phyloP scores from a whole-genome alignment of 2,329 filamentous ascomycete species.

The Sporothrix mexicana region DNA sequence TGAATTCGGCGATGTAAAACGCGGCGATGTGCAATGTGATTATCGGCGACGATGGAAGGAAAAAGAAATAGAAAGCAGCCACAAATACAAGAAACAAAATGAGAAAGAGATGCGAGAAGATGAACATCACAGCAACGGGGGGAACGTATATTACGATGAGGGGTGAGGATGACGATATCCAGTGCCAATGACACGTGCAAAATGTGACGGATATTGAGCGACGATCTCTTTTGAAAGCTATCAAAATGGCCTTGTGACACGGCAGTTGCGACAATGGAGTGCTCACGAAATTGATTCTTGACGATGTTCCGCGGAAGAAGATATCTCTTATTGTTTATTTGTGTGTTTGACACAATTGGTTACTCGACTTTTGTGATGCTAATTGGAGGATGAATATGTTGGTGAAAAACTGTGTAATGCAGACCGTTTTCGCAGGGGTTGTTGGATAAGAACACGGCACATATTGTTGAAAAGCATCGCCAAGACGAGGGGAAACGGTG shows the following conservation, averaged over 20 bases:
- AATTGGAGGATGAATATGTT: background rate
- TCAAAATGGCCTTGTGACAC: background rate
- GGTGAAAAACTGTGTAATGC: background rate
- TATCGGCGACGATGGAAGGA: background rate
- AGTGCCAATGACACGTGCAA: background rate
- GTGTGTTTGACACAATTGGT: no score
- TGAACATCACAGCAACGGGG: background rate
- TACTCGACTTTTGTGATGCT: no score
- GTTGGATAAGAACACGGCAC: background rate
- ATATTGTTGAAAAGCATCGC: background rate
- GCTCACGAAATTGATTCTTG: no score
- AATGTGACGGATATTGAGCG: no score
- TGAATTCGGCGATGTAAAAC: background rate
- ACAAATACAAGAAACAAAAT: no score
- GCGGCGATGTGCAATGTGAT: background rate
- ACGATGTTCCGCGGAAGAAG: no score
- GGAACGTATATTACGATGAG: background rate
- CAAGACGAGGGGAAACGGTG: constrained; percentile 5
- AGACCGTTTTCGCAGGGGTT: background rate
- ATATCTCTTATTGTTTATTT: no score
- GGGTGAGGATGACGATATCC: background rate
- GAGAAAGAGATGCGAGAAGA: background rate
- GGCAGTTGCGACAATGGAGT: no score
- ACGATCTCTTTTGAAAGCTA: background rate
- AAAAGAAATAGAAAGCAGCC: background rate